phyloP scores from a whole-genome alignment of 192 early-diverging fungal genomes.

The Spizellomyces sp. region DNA sequence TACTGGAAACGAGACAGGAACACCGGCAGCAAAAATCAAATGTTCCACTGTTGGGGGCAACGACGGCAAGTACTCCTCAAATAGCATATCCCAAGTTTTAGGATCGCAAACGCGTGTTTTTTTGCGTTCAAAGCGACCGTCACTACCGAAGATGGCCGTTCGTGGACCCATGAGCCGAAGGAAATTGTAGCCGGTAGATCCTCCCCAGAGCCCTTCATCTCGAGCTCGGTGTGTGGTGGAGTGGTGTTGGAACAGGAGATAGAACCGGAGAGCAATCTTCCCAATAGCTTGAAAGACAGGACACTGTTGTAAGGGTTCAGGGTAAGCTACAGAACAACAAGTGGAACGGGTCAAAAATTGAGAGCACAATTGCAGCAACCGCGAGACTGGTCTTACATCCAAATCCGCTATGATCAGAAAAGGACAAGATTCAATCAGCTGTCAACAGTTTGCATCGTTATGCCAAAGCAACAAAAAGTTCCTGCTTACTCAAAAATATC shows the following conservation, averaged over 20 bases:
- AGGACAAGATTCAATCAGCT: no score
- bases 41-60: conserved; percentile 59
- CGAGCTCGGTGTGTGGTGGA: conserved; percentile 20
- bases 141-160: conserved; percentile 64
- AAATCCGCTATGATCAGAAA: no score
- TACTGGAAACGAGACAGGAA: conserved; percentile 75
- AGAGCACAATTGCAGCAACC: no score
- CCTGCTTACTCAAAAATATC: conserved; percentile 19
- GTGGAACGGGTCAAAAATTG: conserved; percentile 50
- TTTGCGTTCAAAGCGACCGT: conserved; percentile 74
- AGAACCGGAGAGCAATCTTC: conserved; percentile 72
- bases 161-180: conserved; percentile 68
- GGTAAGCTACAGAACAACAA: conserved; percentile 78
- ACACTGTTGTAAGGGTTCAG: conserved; percentile 68
- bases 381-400: no score
- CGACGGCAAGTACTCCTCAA: conserved; percentile 51
- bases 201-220: conserved; percentile 56
- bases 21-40: conserved; percentile 70
- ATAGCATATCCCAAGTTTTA: conserved; percentile 63
- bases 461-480: no score
- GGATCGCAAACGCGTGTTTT: conserved; percentile 60
- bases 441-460: no score
- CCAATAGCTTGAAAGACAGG: conserved; percentile 75
- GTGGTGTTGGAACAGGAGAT: conserved; percentile 72
- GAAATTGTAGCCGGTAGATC: conserved; percentile 52